phyloP scores from a whole-genome alignment of 768 basidiomycete species.

The Suillus americanus region DNA sequence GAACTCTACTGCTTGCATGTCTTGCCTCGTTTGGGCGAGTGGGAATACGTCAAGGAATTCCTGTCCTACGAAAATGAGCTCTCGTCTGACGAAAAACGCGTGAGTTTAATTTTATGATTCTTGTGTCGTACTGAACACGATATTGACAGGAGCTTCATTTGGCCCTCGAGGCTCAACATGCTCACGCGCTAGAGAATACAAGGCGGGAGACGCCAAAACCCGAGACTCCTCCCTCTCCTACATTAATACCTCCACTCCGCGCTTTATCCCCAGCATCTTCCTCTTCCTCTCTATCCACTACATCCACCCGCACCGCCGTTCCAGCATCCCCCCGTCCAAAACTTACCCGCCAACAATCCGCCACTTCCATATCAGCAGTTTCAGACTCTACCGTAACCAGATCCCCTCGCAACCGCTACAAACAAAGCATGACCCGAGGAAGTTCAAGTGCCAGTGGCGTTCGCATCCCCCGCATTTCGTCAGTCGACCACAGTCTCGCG shows the following conservation, averaged over 20 bases:
- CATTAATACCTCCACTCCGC: slow-evolving; percentile 25
- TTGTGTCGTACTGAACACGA: slow-evolving; percentile 11
- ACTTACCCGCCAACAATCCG: slow-evolving; percentile 12
- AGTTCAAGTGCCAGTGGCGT: slow-evolving; percentile 16
- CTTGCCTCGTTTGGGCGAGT: slow-evolving; percentile 70
- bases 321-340: slow-evolving; percentile 34
- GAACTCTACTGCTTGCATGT: slow-evolving; percentile 77
- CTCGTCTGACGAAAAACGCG: slow-evolving; percentile 47
- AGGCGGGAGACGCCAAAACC: slow-evolving; percentile 9
- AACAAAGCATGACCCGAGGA: slow-evolving; percentile 9
- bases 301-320: slow-evolving; percentile 71
- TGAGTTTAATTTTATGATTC: slow-evolving; percentile 29
- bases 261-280: slow-evolving; percentile 52
- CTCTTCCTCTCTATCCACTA: slow-evolving; percentile 70
- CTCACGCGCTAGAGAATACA: slow-evolving; percentile 25
- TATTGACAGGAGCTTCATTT: slow-evolving; percentile 33
- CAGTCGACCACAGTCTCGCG: slow-evolving; percentile 8
- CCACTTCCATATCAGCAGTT: slow-evolving; percentile 23
- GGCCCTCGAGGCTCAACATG: slow-evolving; percentile 34
- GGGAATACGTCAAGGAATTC: slow-evolving; percentile 80
- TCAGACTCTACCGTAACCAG: slow-evolving; percentile 29
- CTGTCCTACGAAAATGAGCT: slow-evolving; percentile 73
- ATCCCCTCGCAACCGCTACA: slow-evolving; percentile 8
- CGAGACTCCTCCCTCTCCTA: slow-evolving; percentile 20
- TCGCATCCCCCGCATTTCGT: slow-evolving; percentile 12